phyloP scores from a whole-genome alignment of 1,284 basidiomycete species.

The Tilletia horrida region DNA sequence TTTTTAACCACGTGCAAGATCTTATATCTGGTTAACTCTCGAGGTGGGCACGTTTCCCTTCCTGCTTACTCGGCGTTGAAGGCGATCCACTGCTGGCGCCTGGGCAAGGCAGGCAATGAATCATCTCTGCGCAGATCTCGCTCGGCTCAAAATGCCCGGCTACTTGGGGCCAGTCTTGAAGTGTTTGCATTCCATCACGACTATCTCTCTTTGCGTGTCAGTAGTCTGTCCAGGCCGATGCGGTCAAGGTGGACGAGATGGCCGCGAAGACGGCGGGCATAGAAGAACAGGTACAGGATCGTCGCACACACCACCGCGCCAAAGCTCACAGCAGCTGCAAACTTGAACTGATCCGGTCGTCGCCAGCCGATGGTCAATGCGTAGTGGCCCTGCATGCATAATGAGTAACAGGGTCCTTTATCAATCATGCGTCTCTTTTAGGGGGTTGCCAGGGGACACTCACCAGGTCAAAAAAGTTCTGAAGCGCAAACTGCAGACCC shows the following conservation, averaged over 20 bases:
- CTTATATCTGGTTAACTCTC: too few species aligned
- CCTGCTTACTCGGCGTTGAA: too few species aligned
- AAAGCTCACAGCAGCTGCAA: constrained; percentile 36
- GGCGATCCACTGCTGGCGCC: too few species aligned
- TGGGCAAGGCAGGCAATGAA: too few species aligned
- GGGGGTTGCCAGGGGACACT: neutral
- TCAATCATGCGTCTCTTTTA: neutral
- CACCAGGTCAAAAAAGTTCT: constrained; percentile 27
- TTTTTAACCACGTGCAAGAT: too few species aligned
- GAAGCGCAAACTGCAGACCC: constrained; percentile 39
- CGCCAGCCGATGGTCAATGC: constrained; percentile 40
- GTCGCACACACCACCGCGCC: constrained; percentile 36
- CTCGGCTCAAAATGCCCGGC: too few species aligned
- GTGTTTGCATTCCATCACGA: too few species aligned
- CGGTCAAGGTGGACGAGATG: constrained; percentile 42
- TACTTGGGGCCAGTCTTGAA: too few species aligned
- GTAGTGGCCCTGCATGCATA: constrained; percentile 34
- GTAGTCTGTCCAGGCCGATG: neutral
- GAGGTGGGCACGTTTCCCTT: too few species aligned
- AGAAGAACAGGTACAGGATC: constrained; percentile 37
- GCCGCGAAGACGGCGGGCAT: constrained; percentile 39
- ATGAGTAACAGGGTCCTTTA: neutral
- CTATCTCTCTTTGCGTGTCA: neutral
- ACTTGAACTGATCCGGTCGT: constrained; percentile 37
- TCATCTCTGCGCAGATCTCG: too few species aligned